phyloP scores from a whole-genome alignment of 306 rosid species.

The Fagus sylvatica region DNA sequence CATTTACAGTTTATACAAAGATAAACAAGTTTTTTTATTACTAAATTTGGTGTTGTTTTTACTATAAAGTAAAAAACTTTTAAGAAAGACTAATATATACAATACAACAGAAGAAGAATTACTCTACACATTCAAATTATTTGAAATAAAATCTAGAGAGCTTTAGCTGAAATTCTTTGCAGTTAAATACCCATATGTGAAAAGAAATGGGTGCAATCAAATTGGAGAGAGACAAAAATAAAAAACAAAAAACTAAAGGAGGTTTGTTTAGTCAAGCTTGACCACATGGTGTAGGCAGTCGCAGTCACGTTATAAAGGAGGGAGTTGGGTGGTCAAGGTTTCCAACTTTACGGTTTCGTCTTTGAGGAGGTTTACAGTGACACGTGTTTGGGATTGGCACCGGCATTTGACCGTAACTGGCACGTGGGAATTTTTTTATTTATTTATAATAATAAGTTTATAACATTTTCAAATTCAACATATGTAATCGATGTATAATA shows the following conservation, averaged over 20 bases:
- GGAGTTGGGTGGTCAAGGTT: slow-evolving; percentile 39
- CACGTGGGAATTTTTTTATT: slow-evolving; percentile 50
- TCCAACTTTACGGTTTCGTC: slow-evolving; percentile 39
- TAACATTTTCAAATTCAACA: no score
- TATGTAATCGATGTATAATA: no score
- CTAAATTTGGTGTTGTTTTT: no score
- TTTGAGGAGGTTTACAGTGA: slow-evolving; percentile 6
- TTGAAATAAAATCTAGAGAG: not conserved
- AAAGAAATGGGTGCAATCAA: not conserved
- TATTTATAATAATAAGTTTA: no score
- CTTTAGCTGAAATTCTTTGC: not conserved
- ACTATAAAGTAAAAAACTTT: no score
- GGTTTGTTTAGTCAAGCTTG: not conserved
- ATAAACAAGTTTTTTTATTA: no score
- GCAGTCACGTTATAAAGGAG: slow-evolving; percentile 22
- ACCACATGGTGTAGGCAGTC: slow-evolving; percentile 13
- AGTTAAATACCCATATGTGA: not conserved
- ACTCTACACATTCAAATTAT: not conserved
- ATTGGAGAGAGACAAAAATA: not conserved
- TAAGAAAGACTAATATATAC: no score
- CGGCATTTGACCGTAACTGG: slow-evolving; percentile 68
- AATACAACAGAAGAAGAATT: no score
- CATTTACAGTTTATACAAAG: no score
- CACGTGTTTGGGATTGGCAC: slow-evolving; percentile 72
- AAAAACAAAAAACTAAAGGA: not conserved